These are phyloP conservation scores for Calonectria multiphialidica DNA, from an alignment of 2,329 filamentous ascomycete species.

Conservation along the genomic window DNA sequence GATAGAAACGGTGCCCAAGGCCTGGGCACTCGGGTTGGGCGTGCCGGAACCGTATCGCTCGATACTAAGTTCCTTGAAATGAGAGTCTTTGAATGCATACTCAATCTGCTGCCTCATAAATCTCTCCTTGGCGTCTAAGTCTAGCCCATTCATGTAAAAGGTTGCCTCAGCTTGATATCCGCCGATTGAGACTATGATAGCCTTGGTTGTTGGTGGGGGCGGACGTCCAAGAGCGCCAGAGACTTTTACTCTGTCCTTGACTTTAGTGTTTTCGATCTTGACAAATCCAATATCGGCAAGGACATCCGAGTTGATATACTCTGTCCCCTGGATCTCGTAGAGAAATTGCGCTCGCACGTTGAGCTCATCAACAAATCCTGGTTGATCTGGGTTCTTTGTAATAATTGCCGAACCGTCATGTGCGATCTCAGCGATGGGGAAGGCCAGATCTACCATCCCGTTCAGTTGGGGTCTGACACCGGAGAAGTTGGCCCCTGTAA, in stretches of 20 bases:
- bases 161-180: constrained; percentile 21
- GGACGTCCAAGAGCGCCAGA: constrained; percentile 4
- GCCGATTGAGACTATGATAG: constrained; percentile 14
- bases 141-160: constrained; percentile 22
- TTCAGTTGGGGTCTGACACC: neutral
- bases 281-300: constrained; percentile 7
- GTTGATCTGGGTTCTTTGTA: constrained; percentile 16
- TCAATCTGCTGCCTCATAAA: constrained; percentile 22
- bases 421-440: constrained; percentile 17
- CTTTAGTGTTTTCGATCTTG: constrained; percentile 2
- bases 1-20: constrained; percentile 9
- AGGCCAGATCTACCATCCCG: constrained; percentile 16
- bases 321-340: constrained; percentile 19
- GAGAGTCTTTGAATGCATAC: constrained; percentile 12
- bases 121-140: constrained; percentile 19
- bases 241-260: neutral
- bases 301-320: constrained; percentile 21
- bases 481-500: constrained; percentile 15
- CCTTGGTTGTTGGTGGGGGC: constrained; percentile 13
- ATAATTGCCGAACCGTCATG: constrained; percentile 14
- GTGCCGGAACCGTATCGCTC: constrained; percentile 10
- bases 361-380: constrained; percentile 8
- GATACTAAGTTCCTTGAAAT: constrained; percentile 16
- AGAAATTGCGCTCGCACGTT: constrained; percentile 21
- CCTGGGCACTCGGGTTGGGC: constrained; percentile 4